Evolutionary conservation across 345 rosid species (phyloP).

Genomic region (Luvunga scandens): DNA sequence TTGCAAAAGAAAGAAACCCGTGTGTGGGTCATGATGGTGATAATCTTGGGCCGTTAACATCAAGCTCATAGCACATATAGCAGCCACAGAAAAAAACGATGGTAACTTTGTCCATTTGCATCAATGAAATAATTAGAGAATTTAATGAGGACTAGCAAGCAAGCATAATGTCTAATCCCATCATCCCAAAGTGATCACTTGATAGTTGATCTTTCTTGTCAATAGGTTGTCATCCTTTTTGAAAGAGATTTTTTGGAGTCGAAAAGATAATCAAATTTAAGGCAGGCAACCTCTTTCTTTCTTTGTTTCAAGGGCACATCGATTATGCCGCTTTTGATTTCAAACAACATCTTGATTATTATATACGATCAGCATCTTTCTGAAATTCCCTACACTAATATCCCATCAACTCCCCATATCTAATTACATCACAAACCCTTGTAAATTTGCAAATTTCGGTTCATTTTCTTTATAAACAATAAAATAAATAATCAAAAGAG

Average conservation of each 20-base stretch:
- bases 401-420: not conserved
- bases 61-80: slow-evolving; percentile 15
- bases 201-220: slow-evolving; percentile 58
- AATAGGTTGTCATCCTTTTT: slow-evolving; percentile 46
- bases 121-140: slow-evolving; percentile 33
- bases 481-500: not conserved
- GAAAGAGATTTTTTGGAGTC: slow-evolving; percentile 15
- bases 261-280: slow-evolving; percentile 1
- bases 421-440: not conserved
- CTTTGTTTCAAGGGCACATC: slow-evolving; percentile 41
- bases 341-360: slow-evolving; percentile 31
- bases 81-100: not conserved
- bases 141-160: slow-evolving; percentile 35
- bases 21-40: slow-evolving; percentile 19
- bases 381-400: slow-evolving; percentile 14
- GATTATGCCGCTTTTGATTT: slow-evolving; percentile 31
- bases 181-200: slow-evolving; percentile 28
- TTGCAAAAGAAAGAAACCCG: not conserved
- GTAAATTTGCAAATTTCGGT: not conserved
- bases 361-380: slow-evolving; percentile 3
- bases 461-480: not conserved
- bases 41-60: slow-evolving; percentile 30
- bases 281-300: not conserved
- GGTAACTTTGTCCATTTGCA: slow-evolving; percentile 19
- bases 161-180: slow-evolving; percentile 52